phyloP scores from a whole-genome alignment of 2,329 filamentous ascomycete species.

The Fusarium penzigii region DNA sequence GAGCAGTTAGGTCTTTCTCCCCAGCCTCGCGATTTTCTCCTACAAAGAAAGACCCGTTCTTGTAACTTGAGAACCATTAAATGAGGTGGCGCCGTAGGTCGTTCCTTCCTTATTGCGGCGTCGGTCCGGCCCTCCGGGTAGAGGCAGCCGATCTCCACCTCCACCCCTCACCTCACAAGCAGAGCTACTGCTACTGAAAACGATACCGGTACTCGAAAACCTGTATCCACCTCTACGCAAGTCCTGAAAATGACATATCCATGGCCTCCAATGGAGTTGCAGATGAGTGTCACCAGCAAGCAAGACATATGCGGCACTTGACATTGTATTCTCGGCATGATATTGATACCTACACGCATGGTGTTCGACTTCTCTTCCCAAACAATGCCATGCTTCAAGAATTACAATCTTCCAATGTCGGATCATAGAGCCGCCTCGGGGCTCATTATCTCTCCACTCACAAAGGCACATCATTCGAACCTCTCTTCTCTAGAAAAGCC shows the following conservation, averaged over 20 bases:
- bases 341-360: too few species aligned
- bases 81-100: neutral
- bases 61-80: neutral
- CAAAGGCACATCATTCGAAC: neutral
- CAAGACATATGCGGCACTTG: neutral
- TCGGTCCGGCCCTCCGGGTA: constrained; percentile 14
- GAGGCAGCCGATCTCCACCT: constrained; percentile 8
- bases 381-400: too few species aligned
- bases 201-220: neutral
- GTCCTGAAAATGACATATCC: neutral
- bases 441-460: too few species aligned
- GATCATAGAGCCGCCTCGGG: too few species aligned
- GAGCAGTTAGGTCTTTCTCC: neutral
- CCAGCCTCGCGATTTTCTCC: constrained; percentile 12
- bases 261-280: neutral
- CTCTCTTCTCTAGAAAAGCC: neutral
- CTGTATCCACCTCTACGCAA: neutral
- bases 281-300: neutral
- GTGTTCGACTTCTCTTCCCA: too few species aligned
- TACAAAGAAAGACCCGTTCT: neutral
- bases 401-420: too few species aligned
- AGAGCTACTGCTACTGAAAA: too few species aligned
- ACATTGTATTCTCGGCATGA: neutral
- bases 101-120: neutral
- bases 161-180: constrained; percentile 1